Conservation (phyloP, 1,284 basidiomycete genomes). For the Taiwanofungus camphoratus region DNA sequence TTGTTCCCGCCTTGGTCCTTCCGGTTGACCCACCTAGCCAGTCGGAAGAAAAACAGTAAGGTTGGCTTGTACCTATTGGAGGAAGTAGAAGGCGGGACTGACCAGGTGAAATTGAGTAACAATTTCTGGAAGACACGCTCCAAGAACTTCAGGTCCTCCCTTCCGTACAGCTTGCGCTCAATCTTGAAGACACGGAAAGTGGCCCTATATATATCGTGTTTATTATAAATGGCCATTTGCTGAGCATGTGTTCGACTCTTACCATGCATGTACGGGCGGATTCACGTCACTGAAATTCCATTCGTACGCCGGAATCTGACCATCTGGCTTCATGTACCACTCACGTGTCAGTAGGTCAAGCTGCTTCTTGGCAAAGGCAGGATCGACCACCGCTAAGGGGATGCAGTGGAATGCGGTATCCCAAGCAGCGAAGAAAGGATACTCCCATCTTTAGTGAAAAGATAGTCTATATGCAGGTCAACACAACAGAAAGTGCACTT, state of each 20-base stretch:
- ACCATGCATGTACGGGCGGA: conserved; percentile 97
- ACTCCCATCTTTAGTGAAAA: conserved; percentile 74
- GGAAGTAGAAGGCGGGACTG: conserved; percentile 13
- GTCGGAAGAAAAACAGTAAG: too few species aligned
- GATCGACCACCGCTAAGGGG: conserved; percentile 92
- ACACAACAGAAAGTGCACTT: conserved; percentile 16
- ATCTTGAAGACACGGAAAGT: conserved; percentile 98
- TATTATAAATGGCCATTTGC: background rate
- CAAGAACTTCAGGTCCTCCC: conserved; percentile 88
- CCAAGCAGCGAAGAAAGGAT: conserved; percentile 93
- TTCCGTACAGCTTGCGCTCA: conserved; percentile 90
- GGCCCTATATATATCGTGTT: conserved; percentile 49
- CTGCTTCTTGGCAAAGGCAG: conserved; percentile 95
- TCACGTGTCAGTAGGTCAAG: conserved; percentile 93
- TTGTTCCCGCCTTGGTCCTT: conserved; percentile 94
- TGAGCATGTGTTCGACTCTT: conserved; percentile 8
- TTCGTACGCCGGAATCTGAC: conserved; percentile 96
- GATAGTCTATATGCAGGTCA: background rate
- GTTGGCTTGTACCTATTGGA: background rate
- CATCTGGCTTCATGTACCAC: conserved; percentile 99
- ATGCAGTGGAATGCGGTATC: conserved; percentile 99
- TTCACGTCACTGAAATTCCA: conserved; percentile 99
- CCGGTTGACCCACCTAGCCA: conserved; percentile 89
- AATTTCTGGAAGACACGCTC: conserved; percentile 99
- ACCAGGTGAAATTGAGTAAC: conserved; percentile 96